Evolutionary conservation across 331 rosid genomes (phyloP).

Genomic region (Telfairia occidentalis): DNA sequence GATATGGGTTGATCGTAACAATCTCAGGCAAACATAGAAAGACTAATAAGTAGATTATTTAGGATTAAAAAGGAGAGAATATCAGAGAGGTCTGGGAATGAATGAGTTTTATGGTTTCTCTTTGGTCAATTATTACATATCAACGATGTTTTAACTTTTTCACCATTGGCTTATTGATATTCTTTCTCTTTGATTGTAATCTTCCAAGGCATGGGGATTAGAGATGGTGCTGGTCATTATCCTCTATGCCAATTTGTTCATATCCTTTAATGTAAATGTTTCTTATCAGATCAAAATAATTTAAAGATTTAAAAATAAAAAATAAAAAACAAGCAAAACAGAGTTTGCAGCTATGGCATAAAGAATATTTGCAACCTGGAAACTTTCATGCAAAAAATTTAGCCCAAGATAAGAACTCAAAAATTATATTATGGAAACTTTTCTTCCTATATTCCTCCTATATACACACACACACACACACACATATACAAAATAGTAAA

Average conservation of each 20-base stretch:
- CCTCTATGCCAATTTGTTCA: background rate
- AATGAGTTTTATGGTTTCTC: background rate
- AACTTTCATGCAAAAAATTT: background rate
- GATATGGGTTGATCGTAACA: background rate
- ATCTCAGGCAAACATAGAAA: background rate
- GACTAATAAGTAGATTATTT: background rate
- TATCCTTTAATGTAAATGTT: constrained; percentile 1
- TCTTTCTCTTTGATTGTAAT: background rate
- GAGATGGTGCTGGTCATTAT: background rate
- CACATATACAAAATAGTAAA: background rate
- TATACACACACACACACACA: background rate
- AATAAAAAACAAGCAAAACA: background rate
- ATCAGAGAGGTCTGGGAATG: background rate
- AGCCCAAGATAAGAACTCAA: background rate
- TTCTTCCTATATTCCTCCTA: background rate
- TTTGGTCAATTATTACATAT: background rate
- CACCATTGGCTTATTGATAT: background rate
- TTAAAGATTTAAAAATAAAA: background rate
- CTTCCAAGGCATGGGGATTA: background rate
- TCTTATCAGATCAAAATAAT: background rate
- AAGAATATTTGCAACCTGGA: background rate
- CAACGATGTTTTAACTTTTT: background rate
- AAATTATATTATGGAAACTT: background rate
- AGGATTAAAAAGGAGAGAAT: background rate
- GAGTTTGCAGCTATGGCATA: background rate